Conservation (phyloP, 805 yeast species). For the Pichia paraexigua region DNA sequence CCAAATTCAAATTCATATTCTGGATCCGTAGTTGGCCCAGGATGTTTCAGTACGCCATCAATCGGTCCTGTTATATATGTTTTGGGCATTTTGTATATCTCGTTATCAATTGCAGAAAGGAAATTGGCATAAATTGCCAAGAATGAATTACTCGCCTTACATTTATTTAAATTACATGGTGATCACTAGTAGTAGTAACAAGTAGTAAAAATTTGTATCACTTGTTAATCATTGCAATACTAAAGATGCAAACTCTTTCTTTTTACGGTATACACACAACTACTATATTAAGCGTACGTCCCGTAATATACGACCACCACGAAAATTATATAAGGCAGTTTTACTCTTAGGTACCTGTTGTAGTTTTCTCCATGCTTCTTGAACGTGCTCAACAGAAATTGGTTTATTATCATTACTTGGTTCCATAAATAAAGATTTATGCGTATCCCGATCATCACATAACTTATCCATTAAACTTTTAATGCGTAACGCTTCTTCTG, state of each 20-base stretch:
- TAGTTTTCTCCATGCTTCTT: conserved; percentile 81
- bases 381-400: conserved; percentile 68
- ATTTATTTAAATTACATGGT: too few relatives aligned
- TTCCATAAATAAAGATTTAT: conserved; percentile 69
- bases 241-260: too few relatives aligned
- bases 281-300: conserved; percentile 41
- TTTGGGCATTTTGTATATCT: neutral
- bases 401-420: conserved; percentile 83
- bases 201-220: too few relatives aligned
- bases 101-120: neutral
- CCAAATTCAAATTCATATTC: conserved; percentile 24
- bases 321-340: conserved; percentile 60
- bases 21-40: conserved; percentile 27
- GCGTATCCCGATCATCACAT: conserved; percentile 28
- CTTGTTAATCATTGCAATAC: too few relatives aligned
- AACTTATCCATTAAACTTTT: conserved; percentile 45
- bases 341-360: conserved; percentile 52
- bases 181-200: too few relatives aligned
- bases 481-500: conserved; percentile 83
- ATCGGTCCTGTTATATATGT: neutral
- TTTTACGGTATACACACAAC: neutral
- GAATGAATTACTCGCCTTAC: neutral
- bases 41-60: conserved; percentile 5
- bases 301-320: conserved; percentile 55
- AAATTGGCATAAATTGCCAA: neutral